These are phyloP conservation scores for Senna siamea DNA, from an alignment of 306 rosid genomes.

Conservation along the genomic window DNA sequence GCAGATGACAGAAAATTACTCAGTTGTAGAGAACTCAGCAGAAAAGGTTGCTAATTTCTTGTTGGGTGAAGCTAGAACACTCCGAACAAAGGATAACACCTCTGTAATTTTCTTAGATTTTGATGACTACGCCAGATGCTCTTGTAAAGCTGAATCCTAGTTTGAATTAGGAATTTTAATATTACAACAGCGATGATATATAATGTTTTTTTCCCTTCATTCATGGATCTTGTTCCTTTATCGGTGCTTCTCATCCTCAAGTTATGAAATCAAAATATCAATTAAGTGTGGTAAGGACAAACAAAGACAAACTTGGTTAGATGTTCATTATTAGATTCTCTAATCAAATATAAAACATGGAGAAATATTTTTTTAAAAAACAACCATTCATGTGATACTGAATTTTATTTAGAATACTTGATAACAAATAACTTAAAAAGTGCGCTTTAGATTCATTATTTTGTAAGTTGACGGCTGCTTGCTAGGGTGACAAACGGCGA, in stretches of 20 bases:
- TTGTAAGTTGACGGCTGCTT: too few species aligned
- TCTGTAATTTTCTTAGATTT: constrained; percentile 92
- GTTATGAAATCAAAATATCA: constrained; percentile 8
- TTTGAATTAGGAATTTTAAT: constrained; percentile 50
- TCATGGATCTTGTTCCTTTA: background rate
- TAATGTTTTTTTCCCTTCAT: constrained; percentile 21
- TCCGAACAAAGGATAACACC: constrained; percentile 96
- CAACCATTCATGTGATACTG: too few species aligned
- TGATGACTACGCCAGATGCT: constrained; percentile 54
- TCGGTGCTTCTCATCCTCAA: too few species aligned
- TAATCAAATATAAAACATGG: background rate
- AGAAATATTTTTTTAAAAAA: too few species aligned
- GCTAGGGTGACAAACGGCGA: too few species aligned
- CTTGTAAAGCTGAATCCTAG: constrained; percentile 86
- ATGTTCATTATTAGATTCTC: too few species aligned
- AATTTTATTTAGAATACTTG: too few species aligned
- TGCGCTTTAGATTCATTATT: too few species aligned
- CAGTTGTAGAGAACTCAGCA: constrained; percentile 60
- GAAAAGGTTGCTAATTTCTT: constrained; percentile 80
- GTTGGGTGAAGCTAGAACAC: constrained; percentile 89
- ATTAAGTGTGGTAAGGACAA: too few species aligned
- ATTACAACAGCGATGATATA: constrained; percentile 43
- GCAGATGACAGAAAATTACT: constrained; percentile 69
- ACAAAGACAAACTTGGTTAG: too few species aligned
- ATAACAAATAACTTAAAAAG: too few species aligned